Conservation (phyloP, 1,284 basidiomycete species). For the Apiotrichum gracile region DNA sequence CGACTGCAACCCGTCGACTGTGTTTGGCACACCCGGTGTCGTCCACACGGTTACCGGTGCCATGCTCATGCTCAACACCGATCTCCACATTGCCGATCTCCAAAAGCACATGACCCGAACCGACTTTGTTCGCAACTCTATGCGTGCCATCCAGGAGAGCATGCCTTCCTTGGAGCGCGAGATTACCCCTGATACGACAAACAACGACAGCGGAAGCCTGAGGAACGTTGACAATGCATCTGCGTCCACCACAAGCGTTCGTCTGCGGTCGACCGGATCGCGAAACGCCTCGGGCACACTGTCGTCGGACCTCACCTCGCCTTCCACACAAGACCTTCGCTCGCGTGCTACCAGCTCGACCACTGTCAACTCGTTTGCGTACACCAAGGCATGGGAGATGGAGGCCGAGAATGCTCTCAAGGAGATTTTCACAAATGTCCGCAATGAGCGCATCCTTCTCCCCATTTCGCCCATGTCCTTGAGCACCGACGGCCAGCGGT, state of each 20-base stretch:
- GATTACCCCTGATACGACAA: slow-evolving; percentile 60
- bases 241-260: slow-evolving; percentile 18
- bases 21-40: slow-evolving; percentile 82
- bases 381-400: slow-evolving; percentile 58
- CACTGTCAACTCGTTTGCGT: slow-evolving; percentile 33
- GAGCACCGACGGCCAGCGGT: slow-evolving; percentile 24
- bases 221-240: slow-evolving; percentile 18
- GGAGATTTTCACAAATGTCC: slow-evolving; percentile 91
- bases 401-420: slow-evolving; percentile 82
- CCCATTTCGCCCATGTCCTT: slow-evolving; percentile 56
- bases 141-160: slow-evolving; percentile 63
- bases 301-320: slow-evolving; percentile 15
- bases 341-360: slow-evolving; percentile 25
- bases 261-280: slow-evolving; percentile 14
- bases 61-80: slow-evolving; percentile 89
- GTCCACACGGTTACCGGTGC: slow-evolving; percentile 92
- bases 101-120: slow-evolving; percentile 81
- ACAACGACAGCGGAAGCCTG: slow-evolving; percentile 59
- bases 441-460: slow-evolving; percentile 82
- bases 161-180: slow-evolving; percentile 31
- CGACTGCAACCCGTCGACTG: slow-evolving; percentile 74
- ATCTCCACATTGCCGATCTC: slow-evolving; percentile 91
- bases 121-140: slow-evolving; percentile 89
- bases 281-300: slow-evolving; percentile 27
- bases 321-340: slow-evolving; percentile 18